These are phyloP conservation scores for Leccinum solheimii DNA, from an alignment of 1,284 basidiomycete species.

Conservation along the genomic window DNA sequence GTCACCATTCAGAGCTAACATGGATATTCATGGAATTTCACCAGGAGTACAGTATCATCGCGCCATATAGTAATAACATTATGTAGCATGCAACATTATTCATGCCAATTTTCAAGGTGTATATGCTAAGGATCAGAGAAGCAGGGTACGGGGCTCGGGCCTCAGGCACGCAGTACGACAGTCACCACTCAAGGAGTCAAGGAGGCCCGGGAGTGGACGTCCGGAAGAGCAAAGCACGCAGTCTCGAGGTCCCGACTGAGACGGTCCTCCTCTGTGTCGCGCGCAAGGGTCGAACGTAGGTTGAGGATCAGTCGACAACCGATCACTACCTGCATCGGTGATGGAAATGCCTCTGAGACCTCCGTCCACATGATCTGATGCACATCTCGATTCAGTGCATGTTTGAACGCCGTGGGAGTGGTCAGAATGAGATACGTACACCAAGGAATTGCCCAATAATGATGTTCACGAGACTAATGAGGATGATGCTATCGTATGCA, in stretches of 20 bases:
- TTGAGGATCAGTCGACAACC: constrained; percentile 12
- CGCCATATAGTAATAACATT: no score
- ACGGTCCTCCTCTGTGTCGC: not conserved
- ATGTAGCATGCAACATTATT: no score
- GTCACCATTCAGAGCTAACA: no score
- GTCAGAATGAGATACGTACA: constrained; percentile 1
- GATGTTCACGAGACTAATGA: constrained; percentile 7
- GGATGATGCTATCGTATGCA: constrained; percentile 9
- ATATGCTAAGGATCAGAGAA: not conserved
- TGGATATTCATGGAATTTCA: no score
- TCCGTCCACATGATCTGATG: constrained; percentile 5
- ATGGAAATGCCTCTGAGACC: not conserved
- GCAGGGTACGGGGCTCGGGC: not conserved
- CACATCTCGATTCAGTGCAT: not conserved
- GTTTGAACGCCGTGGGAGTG: not conserved
- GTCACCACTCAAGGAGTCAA: not conserved
- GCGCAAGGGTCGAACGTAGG: constrained; percentile 6
- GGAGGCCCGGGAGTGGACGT: not conserved
- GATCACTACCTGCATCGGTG: not conserved
- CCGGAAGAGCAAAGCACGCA: not conserved
- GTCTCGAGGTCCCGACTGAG: not conserved
- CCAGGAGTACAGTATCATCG: no score
- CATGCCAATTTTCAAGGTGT: not conserved
- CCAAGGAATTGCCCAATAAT: constrained; percentile 10
- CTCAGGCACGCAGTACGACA: not conserved